These are phyloP conservation scores for Comarum palustre DNA, from an alignment of 306 rosid species.

Conservation along the genomic window DNA sequence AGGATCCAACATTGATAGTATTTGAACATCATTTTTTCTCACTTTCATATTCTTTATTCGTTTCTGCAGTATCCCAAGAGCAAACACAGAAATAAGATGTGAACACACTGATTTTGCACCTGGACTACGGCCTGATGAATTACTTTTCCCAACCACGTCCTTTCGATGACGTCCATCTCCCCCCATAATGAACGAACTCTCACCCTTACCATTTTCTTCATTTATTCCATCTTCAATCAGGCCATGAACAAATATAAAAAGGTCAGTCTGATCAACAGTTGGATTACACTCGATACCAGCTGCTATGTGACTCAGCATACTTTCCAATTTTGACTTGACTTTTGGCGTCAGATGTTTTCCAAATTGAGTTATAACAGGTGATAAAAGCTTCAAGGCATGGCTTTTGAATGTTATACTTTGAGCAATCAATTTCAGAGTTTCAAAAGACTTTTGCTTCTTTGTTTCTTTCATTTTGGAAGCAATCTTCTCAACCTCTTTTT, in stretches of 20 bases:
- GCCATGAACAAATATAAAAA: conserved; percentile 59
- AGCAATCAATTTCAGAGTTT: conserved; percentile 71
- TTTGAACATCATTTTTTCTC: conserved; percentile 37
- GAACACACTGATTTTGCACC: conserved; percentile 57
- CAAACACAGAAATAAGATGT: conserved; percentile 75
- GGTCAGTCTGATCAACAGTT: conserved; percentile 70
- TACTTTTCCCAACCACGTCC: conserved; percentile 33
- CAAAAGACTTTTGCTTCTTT: conserved; percentile 65
- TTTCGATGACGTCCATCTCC: conserved; percentile 26
- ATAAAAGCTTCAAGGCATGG: conserved; percentile 61
- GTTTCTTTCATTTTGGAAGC: conserved; percentile 98
- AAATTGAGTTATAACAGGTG: conserved; percentile 59
- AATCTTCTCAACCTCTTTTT: conserved; percentile 89
- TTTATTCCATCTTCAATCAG: conserved; percentile 75
- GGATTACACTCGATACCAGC: conserved; percentile 79
- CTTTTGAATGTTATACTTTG: conserved; percentile 72
- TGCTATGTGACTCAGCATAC: conserved; percentile 71
- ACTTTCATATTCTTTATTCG: conserved; percentile 55
- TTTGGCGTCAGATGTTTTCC: conserved; percentile 61
- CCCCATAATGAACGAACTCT: conserved; percentile 28
- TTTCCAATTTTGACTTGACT: conserved; percentile 69
- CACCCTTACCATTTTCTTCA: conserved; percentile 49
- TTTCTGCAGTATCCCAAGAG: conserved; percentile 70
- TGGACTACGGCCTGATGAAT: conserved; percentile 37
- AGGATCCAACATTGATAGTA: conserved; percentile 70